A percentile compares a stretch with the other conserved stretches of the same genome.
Evolutionary conservation across 2,329 filamentous ascomycete species (phyloP).

Genomic region (Fusarium udum): DNA sequence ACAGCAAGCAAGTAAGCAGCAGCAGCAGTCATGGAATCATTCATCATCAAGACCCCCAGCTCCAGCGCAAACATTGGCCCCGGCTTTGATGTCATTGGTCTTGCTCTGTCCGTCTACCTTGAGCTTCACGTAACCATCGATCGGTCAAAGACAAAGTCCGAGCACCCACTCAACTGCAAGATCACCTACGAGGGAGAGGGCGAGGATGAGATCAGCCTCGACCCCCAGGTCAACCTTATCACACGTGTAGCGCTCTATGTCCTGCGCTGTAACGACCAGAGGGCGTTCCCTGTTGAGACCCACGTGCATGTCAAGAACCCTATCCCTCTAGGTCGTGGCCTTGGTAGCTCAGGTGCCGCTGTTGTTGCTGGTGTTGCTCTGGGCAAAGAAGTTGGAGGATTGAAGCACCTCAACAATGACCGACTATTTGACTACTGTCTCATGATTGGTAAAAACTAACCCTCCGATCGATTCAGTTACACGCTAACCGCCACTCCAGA

Average conservation of each 20-base stretch:
- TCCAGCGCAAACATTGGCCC: constrained; percentile 98
- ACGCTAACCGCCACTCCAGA: constrained; percentile 56
- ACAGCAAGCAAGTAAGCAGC: constrained; percentile 38
- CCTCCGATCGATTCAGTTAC: neutral
- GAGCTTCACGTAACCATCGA: constrained; percentile 86
- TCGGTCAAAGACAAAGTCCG: constrained; percentile 61
- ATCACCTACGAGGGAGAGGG: constrained; percentile 91
- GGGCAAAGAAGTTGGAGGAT: constrained; percentile 85
- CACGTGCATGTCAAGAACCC: constrained; percentile 96
- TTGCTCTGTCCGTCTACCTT: constrained; percentile 93
- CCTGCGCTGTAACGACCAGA: constrained; percentile 87
- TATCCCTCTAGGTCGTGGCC: constrained; percentile 88
- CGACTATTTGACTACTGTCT: constrained; percentile 94
- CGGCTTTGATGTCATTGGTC: constrained; percentile 96
- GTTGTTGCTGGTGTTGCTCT: constrained; percentile 96
- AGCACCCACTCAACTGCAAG: constrained; percentile 80
- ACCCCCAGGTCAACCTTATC: constrained; percentile 89
- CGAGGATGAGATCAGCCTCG: constrained; percentile 80
- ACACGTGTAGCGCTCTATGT: constrained; percentile 95
- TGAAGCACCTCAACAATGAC: constrained; percentile 78
- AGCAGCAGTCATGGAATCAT: constrained; percentile 62
- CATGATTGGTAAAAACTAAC: constrained; percentile 80
- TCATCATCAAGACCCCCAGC: constrained; percentile 83
- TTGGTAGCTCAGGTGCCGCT: constrained; percentile 95
- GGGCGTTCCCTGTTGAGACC: constrained; percentile 84